Conservation (phyloP, 108 stramenopile species). For the Conticribra guillardii region DNA sequence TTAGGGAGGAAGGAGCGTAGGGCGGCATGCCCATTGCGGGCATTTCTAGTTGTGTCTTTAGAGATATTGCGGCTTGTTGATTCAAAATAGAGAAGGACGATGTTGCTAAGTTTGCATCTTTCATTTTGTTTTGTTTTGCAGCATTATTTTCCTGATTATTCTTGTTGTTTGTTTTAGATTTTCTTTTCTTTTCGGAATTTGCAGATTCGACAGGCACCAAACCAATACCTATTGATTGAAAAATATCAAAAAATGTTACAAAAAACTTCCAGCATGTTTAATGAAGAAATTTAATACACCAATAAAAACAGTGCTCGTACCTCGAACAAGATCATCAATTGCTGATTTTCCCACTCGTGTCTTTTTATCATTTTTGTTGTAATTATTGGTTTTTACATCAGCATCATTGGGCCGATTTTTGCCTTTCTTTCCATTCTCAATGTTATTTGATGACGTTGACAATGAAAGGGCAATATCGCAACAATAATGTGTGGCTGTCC, state of each 20-base stretch:
- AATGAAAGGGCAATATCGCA: too few relatives aligned
- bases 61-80: constrained; percentile 30
- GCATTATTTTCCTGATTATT: constrained; percentile 1
- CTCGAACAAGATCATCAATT: constrained; percentile 40
- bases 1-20: constrained; percentile 66
- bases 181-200: constrained; percentile 7
- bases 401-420: too few relatives aligned
- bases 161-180: not conserved
- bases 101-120: not conserved
- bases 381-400: not conserved
- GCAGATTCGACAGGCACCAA: constrained; percentile 17
- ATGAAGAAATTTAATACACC: too few relatives aligned
- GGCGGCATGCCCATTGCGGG: constrained; percentile 80
- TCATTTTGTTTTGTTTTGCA: not conserved
- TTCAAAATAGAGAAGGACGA: not conserved
- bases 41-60: constrained; percentile 62
- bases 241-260: not conserved
- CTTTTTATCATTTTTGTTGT: not conserved
- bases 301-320: constrained; percentile 12
- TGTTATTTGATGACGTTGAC: too few relatives aligned
- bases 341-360: constrained; percentile 35
- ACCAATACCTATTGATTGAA: constrained; percentile 16
- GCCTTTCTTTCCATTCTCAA: too few relatives aligned
- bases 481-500: too few relatives aligned
- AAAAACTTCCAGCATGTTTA: not conserved